Evolutionary conservation across 768 basidiomycete genomes (phyloP).

Genomic region (Leucosporidium scottii): DNA sequence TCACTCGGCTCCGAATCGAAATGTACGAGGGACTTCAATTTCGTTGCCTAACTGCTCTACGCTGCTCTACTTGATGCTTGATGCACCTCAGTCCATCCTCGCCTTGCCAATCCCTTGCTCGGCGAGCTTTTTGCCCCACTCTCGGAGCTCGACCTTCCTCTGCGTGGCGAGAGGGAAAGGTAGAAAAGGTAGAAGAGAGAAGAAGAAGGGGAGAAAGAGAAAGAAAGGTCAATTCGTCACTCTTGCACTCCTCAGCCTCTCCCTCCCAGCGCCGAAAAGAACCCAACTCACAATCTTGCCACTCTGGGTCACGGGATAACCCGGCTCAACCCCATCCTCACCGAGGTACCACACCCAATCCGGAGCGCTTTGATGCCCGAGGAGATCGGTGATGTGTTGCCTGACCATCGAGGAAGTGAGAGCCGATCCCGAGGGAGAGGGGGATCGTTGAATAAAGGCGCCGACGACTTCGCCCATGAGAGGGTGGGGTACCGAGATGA

Average conservation of each 20-base stretch:
- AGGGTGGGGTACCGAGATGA: conserved; percentile 60
- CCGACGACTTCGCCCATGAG: conserved; percentile 73
- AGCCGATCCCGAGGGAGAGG: conserved; percentile 37
- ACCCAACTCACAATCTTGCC: conserved; percentile 54
- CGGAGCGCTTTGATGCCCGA: conserved; percentile 57
- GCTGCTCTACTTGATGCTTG: no score
- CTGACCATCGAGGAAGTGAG: conserved; percentile 41
- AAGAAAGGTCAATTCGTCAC: no score
- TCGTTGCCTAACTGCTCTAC: no score
- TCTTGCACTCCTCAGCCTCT: no score
- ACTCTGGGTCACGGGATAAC: conserved; percentile 76
- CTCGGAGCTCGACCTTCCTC: conserved; percentile 67
- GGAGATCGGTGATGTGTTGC: conserved; percentile 36
- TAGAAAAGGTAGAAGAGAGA: no score
- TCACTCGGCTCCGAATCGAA: no score
- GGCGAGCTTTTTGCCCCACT: conserved; percentile 47
- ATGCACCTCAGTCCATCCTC: no score
- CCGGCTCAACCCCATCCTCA: conserved; percentile 54
- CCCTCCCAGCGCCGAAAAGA: no score
- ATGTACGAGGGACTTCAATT: no score
- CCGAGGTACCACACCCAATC: conserved; percentile 77
- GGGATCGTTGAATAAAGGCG: conserved; percentile 60
- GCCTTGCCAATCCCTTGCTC: conserved; percentile 20
- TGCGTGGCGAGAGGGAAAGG: neutral
- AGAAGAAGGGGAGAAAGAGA: neutral